These are phyloP conservation scores for Tuber magnatum DNA, from an alignment of 495 filamentous ascomycete species.

Conservation along the genomic window DNA sequence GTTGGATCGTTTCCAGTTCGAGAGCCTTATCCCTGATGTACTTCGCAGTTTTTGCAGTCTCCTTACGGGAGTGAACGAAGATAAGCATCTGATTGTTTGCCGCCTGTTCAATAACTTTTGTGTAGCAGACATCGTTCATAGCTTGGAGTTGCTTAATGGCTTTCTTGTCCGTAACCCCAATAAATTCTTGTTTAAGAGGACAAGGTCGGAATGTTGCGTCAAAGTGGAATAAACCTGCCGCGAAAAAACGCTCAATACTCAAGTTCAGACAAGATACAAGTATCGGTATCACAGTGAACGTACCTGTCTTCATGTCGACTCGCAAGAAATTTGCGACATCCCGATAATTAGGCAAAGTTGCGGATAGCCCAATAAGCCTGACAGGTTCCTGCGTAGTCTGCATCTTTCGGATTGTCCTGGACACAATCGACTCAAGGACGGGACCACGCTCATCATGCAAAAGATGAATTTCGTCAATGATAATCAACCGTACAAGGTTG, in stretches of 20 bases:
- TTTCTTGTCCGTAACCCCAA: conserved; percentile 95
- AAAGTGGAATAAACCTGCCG: conserved; percentile 63
- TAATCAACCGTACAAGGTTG: conserved; percentile 85
- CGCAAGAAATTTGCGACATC: conserved; percentile 95
- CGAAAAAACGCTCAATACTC: background rate
- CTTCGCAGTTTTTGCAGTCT: conserved; percentile 93
- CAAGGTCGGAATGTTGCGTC: conserved; percentile 91
- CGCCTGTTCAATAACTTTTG: conserved; percentile 94
- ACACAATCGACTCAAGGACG: conserved; percentile 94
- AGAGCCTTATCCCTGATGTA: conserved; percentile 93
- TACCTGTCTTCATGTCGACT: conserved; percentile 72
- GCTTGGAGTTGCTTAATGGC: conserved; percentile 98
- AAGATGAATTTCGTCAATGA: conserved; percentile 97
- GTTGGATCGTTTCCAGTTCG: conserved; percentile 91
- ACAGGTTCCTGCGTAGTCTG: conserved; percentile 91
- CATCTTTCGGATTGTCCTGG: conserved; percentile 80
- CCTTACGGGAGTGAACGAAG: conserved; percentile 96
- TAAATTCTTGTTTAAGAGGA: conserved; percentile 91
- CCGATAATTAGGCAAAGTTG: conserved; percentile 91
- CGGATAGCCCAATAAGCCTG: conserved; percentile 83
- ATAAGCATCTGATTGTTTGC: conserved; percentile 94
- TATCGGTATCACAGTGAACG: conserved; percentile 39
- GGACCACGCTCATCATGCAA: conserved; percentile 96
- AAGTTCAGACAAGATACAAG: background rate
- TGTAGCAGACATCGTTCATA: conserved; percentile 99